Evolutionary conservation across 305 asterid species (phyloP), one percentile per base, ranked within the genome.

Genomic region (Fraxinus baroniana): DNA sequence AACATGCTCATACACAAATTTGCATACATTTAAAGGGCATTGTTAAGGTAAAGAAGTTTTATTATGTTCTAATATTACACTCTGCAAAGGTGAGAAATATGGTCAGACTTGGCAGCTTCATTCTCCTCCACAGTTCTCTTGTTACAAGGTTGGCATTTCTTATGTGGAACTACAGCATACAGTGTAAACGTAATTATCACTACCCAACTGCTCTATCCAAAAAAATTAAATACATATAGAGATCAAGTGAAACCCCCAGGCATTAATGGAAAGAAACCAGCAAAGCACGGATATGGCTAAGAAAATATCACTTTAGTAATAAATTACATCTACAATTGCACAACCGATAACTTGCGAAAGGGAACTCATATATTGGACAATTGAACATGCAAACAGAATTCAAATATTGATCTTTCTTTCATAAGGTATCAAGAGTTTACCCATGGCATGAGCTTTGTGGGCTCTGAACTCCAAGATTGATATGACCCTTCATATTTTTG

Each of bases 361-460:
- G n/a, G 33, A 79, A 71, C 49, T 57, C 78, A 70, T 78, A 28
- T 32, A 41, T 52, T 73, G 60, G 60, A 79, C 36, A 82, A 79
- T 72, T 18, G 68, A 74, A 75, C 32, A 77, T 33, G 24, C 17
- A 79, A 84, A 78, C 46, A 66, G 13, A 72, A 22, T 55, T n/a
- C 39, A 77, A 20, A 68, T 28, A 13, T 26, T 13, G 41, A 72
- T 49, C 30, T 12, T 66, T 36, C 13, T 68, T 55, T 68, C 26
- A 7, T 82, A 46, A 41, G 71, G 52, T 64, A 44, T 76, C 33
- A 24, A 86, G 66, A 83, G 80, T 80, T 82, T 92, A 96, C 99
- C 99, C 99, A 96, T 84, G 99, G 99, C 97, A 92, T 92, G 89
- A 92, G 92, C 88, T 94, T 95, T 76, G 95, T 93, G 80, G 98